A percentile compares a stretch with the other conserved stretches of the same genome.
Conservation (phyloP, 345 rosid genomes). For the Turritis glabra region DNA sequence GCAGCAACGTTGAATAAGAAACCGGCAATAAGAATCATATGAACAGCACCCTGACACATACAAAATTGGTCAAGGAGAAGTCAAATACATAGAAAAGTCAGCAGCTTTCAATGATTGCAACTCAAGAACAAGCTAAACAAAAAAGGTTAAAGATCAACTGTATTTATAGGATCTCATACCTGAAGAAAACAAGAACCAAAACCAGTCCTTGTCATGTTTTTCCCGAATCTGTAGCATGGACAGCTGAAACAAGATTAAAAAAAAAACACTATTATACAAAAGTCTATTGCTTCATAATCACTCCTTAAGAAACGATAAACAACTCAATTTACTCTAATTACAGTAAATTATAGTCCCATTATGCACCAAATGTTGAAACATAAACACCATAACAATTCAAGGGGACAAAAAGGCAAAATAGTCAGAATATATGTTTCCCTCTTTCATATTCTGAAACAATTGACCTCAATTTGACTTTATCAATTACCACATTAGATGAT, state of each 20-base stretch:
- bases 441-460: not conserved
- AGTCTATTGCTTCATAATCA: constrained; percentile 15
- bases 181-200: constrained; percentile 82
- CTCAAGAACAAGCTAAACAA: not conserved
- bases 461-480: not conserved
- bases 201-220: constrained; percentile 84
- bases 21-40: constrained; percentile 53
- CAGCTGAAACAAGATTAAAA: constrained; percentile 54
- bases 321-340: not conserved
- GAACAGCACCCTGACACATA: constrained; percentile 57
- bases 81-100: constrained; percentile 19
- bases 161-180: constrained; percentile 38
- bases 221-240: constrained; percentile 91
- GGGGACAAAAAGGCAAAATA: not conserved
- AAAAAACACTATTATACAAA: constrained; percentile 11
- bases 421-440: not conserved
- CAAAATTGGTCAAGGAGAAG: constrained; percentile 23
- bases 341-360: not conserved
- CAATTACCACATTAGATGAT: not conserved
- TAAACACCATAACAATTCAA: not conserved
- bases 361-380: not conserved
- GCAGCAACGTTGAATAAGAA: constrained; percentile 50
- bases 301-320: constrained; percentile 15
- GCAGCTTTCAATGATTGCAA: constrained; percentile 6
- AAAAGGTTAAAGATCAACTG: not conserved